These are phyloP conservation scores for Chenopodium quinoa DNA, from an alignment of 148 eudicot genomes.

Conservation along the genomic window DNA sequence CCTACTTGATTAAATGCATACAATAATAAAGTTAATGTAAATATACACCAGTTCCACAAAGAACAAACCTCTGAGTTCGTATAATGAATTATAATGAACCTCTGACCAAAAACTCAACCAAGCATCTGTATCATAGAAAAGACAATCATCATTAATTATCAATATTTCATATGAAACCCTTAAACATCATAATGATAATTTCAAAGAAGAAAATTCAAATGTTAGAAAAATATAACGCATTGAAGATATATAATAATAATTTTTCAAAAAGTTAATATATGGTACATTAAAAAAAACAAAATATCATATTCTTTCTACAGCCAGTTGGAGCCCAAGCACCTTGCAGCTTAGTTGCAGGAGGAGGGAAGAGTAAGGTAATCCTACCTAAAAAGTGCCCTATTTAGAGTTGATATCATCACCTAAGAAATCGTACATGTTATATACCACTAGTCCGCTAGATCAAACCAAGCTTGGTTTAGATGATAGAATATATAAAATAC, in stretches of 20 bases:
- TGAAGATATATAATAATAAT: not conserved
- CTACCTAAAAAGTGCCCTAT: not conserved
- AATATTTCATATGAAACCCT: not conserved
- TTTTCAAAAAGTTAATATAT: too few species aligned
- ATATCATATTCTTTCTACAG: too few species aligned
- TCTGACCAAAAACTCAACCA: slow-evolving; percentile 98
- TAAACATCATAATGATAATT: not conserved
- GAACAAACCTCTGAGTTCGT: slow-evolving; percentile 65
- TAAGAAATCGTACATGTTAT: too few species aligned
- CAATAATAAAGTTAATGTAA: not conserved
- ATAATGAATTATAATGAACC: slow-evolving; percentile 91
- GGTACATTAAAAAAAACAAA: too few species aligned
- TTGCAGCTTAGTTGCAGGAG: too few species aligned
- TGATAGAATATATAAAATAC: too few species aligned
- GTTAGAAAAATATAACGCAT: not conserved
- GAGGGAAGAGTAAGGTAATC: not conserved
- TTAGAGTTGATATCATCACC: not conserved
- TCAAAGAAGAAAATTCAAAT: not conserved
- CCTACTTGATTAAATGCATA: not conserved
- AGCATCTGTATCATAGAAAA: slow-evolving; percentile 46
- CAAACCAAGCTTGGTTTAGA: too few species aligned
- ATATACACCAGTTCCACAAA: not conserved
- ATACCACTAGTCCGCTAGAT: too few species aligned
- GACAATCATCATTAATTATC: not conserved
- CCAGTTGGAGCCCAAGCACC: too few species aligned